A percentile compares a stretch with the other conserved stretches of the same genome.
Evolutionary conservation across 192 early-diverging fungal species (phyloP).

Genomic region (Mortierella claussenii): DNA sequence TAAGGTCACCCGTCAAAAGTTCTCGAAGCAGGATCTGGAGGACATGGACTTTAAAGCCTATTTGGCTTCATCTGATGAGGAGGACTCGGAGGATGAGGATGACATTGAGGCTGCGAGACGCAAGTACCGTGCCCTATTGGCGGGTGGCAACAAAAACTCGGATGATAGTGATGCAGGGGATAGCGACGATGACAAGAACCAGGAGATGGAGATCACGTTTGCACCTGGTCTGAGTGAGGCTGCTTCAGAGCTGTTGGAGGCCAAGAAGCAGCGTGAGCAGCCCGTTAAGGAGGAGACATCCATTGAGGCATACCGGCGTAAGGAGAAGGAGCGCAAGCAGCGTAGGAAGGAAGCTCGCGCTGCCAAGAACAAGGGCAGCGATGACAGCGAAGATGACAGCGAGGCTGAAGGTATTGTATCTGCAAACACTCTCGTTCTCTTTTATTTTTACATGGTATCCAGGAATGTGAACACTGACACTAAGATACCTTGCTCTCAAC

Average conservation of each 20-base stretch:
- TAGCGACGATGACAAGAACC: constrained; percentile 58
- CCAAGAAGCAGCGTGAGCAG: constrained; percentile 61
- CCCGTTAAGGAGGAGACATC: constrained; percentile 80
- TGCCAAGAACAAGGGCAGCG: constrained; percentile 32
- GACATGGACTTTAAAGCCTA: constrained; percentile 93
- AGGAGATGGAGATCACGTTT: constrained; percentile 97
- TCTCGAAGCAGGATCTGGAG: constrained; percentile 89
- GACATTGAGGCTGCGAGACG: constrained; percentile 57
- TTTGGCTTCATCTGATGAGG: constrained; percentile 78
- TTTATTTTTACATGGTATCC: no score
- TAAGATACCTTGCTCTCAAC: neutral
- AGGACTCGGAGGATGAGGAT: constrained; percentile 70
- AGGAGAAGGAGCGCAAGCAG: constrained; percentile 84
- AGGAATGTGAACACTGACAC: no score
- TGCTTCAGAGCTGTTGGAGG: constrained; percentile 64
- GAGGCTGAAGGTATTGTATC: constrained; percentile 28
- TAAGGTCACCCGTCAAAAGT: constrained; percentile 80
- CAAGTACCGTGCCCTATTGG: constrained; percentile 63
- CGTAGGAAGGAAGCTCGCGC: constrained; percentile 64
- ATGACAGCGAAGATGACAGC: constrained; percentile 24
- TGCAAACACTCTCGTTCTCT: neutral
- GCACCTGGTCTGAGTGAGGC: constrained; percentile 88
- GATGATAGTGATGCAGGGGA: constrained; percentile 53
- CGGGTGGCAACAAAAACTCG: constrained; percentile 30
- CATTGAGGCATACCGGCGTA: constrained; percentile 84